phyloP scores from a whole-genome alignment of 106 monocot genomes.

The Agapanthus africanus region DNA sequence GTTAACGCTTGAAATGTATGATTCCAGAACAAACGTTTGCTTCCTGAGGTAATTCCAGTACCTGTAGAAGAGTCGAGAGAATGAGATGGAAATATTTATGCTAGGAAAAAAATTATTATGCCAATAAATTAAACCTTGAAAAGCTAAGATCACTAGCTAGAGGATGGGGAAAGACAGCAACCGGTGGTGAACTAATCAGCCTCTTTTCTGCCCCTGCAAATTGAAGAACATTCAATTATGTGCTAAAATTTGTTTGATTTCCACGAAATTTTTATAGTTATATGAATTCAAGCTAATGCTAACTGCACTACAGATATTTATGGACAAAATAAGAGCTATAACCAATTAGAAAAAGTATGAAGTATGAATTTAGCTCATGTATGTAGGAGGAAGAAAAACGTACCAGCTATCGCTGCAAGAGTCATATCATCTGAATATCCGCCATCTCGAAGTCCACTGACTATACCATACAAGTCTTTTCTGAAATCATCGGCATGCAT shows the following conservation, averaged over 20 bases:
- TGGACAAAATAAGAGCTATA: no score
- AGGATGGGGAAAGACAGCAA: slow-evolving; percentile 95
- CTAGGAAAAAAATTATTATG: neutral
- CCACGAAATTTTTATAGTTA: neutral
- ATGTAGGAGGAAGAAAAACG: neutral
- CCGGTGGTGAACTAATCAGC: slow-evolving; percentile 86
- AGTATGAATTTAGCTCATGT: neutral
- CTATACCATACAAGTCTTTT: slow-evolving; percentile 68
- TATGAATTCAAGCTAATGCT: neutral
- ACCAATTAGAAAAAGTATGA: no score
- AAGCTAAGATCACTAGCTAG: slow-evolving; percentile 96
- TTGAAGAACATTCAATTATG: neutral
- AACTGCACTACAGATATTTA: neutral
- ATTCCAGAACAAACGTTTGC: slow-evolving; percentile 98
- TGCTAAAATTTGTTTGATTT: neutral
- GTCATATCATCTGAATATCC: slow-evolving; percentile 99
- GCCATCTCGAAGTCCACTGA: slow-evolving; percentile 84
- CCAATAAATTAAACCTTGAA: slow-evolving; percentile 39
- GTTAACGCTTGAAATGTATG: slow-evolving; percentile 80
- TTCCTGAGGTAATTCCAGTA: slow-evolving; percentile 99
- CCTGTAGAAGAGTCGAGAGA: slow-evolving; percentile 29
- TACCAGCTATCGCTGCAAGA: slow-evolving; percentile 96
- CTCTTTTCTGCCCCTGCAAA: slow-evolving; percentile 78
- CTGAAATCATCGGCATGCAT: slow-evolving; percentile 99
- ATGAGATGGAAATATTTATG: neutral